Conservation (phyloP, 129 eudicot species). For the Ambrosia artemisiifolia region DNA sequence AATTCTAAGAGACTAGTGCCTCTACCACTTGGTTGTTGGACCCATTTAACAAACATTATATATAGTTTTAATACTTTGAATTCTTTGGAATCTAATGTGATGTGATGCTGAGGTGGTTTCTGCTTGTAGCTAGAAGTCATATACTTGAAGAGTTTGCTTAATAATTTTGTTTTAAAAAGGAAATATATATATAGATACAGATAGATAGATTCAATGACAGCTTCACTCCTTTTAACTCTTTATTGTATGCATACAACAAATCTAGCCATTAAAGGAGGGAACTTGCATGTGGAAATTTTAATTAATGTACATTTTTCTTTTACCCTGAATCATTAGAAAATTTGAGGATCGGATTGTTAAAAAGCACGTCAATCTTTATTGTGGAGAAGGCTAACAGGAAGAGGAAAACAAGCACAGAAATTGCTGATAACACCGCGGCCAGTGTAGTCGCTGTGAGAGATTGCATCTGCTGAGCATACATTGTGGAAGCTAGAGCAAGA, state of each 20-base stretch:
- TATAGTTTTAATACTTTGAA: no score
- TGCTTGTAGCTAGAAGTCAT: neutral
- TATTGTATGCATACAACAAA: conserved; percentile 1
- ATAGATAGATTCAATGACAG: neutral
- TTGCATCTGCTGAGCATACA: conserved; percentile 56
- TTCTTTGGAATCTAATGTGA: no score
- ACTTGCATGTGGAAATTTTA: neutral
- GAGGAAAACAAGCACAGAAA: conserved; percentile 55
- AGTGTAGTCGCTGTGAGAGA: conserved; percentile 35
- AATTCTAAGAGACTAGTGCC: no score
- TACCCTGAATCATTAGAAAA: conserved; percentile 10
- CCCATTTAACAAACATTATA: no score
- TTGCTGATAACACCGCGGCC: conserved; percentile 42
- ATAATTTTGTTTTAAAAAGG: neutral
- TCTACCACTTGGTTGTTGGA: no score
- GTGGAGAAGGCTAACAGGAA: conserved; percentile 45
- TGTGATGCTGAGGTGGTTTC: no score
- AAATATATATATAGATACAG: no score
- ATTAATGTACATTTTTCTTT: neutral
- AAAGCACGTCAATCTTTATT: conserved; percentile 44
- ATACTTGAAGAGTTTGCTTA: neutral
- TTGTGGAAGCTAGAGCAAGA: conserved; percentile 67
- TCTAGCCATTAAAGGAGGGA: neutral
- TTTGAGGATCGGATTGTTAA: conserved; percentile 25
- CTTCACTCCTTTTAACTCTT: neutral